Conservation (phyloP, 257 asterid species). For the Galeopsis tetrahit region DNA sequence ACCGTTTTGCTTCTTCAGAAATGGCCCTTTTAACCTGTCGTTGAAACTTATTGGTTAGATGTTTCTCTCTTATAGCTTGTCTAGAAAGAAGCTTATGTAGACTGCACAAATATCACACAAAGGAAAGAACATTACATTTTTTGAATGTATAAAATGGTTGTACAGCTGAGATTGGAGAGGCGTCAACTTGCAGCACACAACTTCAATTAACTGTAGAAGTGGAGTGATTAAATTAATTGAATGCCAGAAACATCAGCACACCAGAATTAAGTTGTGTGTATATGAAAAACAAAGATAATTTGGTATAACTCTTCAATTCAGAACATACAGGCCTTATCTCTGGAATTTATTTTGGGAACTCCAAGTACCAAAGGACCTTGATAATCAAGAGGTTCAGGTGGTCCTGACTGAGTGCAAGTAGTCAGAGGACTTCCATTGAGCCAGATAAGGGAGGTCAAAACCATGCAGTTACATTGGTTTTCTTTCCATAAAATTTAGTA, state of each 20-base stretch:
- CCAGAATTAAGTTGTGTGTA: constrained; percentile 17
- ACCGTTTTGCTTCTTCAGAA: constrained; percentile 74
- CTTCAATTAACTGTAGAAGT: constrained; percentile 76
- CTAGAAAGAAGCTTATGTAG: constrained; percentile 30
- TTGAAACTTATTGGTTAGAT: constrained; percentile 34
- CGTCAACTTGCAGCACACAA: constrained; percentile 96
- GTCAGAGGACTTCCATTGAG: constrained; percentile 11
- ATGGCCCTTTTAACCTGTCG: constrained; percentile 88
- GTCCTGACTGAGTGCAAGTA: constrained; percentile 7
- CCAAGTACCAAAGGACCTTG: constrained; percentile 1
- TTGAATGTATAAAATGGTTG: constrained; percentile 93
- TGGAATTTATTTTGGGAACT: constrained; percentile 2
- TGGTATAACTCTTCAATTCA: background rate
- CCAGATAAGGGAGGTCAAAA: background rate
- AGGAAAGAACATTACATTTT: constrained; percentile 63
- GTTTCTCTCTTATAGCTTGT: constrained; percentile 23
- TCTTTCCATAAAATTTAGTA: constrained; percentile 5
- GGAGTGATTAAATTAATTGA: constrained; percentile 19
- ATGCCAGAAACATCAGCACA: constrained; percentile 22
- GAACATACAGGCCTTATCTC: constrained; percentile 5
- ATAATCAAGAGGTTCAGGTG: background rate
- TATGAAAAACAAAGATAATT: constrained; percentile 12
- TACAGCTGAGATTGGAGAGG: constrained; percentile 81
- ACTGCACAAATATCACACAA: constrained; percentile 23
- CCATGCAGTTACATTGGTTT: background rate